These are phyloP conservation scores for Plasmodium knowlesi DNA, from an alignment of 169 alveolate species.

Conservation along the genomic window DNA sequence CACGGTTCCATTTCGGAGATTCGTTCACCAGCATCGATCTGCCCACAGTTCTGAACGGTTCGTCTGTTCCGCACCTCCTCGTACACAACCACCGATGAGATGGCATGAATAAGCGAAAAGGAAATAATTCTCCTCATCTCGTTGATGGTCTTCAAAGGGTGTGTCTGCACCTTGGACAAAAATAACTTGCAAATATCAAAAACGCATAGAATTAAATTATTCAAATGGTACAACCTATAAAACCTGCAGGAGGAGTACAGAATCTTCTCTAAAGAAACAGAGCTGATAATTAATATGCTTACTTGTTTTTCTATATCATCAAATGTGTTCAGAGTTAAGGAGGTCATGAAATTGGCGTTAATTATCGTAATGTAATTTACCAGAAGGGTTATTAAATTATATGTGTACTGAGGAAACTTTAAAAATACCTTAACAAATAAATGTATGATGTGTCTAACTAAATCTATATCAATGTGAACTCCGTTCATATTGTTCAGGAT, in stretches of 20 bases:
- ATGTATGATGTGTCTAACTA: slow-evolving; percentile 43
- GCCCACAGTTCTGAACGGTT: neutral
- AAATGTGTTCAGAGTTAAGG: slow-evolving; percentile 71
- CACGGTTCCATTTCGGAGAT: neutral
- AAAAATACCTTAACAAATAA: slow-evolving; percentile 39
- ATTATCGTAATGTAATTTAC: slow-evolving; percentile 70
- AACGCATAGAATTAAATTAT: slow-evolving; percentile 49
- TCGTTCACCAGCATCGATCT: neutral
- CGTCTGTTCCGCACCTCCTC: slow-evolving; percentile 14
- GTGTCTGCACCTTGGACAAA: slow-evolving; percentile 66
- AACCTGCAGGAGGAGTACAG: slow-evolving; percentile 15
- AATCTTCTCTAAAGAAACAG: slow-evolving; percentile 49
- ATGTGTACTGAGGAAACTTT: slow-evolving; percentile 54
- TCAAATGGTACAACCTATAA: slow-evolving; percentile 47
- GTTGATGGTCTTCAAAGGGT: slow-evolving; percentile 67
- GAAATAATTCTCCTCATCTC: slow-evolving; percentile 71
- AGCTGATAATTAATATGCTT: slow-evolving; percentile 61
- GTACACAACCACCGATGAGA: neutral
- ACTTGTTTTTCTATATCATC: slow-evolving; percentile 75
- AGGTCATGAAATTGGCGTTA: slow-evolving; percentile 75
- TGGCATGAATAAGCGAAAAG: slow-evolving; percentile 51
- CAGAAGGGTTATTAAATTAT: slow-evolving; percentile 63
- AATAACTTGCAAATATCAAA: slow-evolving; percentile 72
- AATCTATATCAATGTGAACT: slow-evolving; percentile 55
- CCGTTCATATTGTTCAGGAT: slow-evolving; percentile 72